These are phyloP conservation scores for Trifolium repens DNA, from an alignment of 306 rosid genomes.

Conservation along the genomic window DNA sequence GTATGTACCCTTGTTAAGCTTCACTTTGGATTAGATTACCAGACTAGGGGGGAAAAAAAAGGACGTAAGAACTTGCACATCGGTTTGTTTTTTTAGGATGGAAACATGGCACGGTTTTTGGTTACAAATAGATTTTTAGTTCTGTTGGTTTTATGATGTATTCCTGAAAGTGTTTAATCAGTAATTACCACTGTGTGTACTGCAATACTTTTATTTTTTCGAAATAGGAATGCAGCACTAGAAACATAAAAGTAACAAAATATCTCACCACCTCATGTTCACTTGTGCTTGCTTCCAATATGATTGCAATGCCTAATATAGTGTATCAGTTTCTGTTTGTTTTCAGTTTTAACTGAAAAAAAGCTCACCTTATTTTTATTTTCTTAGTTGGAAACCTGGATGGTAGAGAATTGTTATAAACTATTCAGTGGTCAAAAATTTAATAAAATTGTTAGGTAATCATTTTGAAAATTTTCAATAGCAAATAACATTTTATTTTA, in stretches of 20 bases:
- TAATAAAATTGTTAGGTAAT: too few species aligned
- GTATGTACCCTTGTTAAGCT: constrained; percentile 44
- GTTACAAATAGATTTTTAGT: constrained; percentile 27
- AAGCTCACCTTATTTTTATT: not conserved
- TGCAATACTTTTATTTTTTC: constrained; percentile 14
- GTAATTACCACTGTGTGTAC: constrained; percentile 5
- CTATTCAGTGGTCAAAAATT: too few species aligned
- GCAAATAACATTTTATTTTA: too few species aligned
- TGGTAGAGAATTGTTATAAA: too few species aligned
- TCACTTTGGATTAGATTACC: constrained; percentile 33
- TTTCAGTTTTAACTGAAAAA: not conserved
- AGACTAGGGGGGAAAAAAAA: constrained; percentile 20
- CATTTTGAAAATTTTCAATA: too few species aligned
- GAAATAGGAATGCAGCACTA: constrained; percentile 17
- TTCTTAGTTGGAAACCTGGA: too few species aligned
- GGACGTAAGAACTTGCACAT: constrained; percentile 23
- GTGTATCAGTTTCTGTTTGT: not conserved
- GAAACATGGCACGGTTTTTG: constrained; percentile 34
- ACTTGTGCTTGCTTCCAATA: constrained; percentile 21
- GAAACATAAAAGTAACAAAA: constrained; percentile 10
- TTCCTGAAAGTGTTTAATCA: constrained; percentile 18
- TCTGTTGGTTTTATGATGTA: constrained; percentile 33
- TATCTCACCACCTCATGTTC: constrained; percentile 22
- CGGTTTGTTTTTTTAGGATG: constrained; percentile 37
- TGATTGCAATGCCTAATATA: not conserved